A percentile compares a stretch with the other conserved stretches of the same genome.
These are phyloP conservation scores for Trifolium repens DNA, from an alignment of 306 rosid genomes.

Conservation along the genomic window DNA sequence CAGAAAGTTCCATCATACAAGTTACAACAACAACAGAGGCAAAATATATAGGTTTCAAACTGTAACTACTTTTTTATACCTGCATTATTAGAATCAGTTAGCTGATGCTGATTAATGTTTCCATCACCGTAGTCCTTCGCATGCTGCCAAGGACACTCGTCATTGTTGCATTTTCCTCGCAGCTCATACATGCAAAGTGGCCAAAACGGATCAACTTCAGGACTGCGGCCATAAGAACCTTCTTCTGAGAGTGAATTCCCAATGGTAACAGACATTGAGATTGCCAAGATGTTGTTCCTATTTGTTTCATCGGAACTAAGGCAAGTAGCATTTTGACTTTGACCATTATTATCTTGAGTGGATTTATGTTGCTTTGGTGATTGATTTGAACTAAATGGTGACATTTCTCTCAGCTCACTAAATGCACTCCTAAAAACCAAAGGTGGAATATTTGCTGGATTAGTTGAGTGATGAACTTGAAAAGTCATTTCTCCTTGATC, in stretches of 20 bases:
- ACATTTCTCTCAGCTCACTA: slow-evolving; percentile 58
- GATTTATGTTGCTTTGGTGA: slow-evolving; percentile 40
- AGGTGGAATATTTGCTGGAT: slow-evolving; percentile 41
- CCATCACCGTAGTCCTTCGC: slow-evolving; percentile 60
- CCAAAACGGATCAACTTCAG: slow-evolving; percentile 80
- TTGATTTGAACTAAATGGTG: slow-evolving; percentile 49
- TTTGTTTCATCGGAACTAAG: slow-evolving; percentile 45
- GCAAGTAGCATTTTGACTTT: slow-evolving; percentile 43
- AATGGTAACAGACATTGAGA: slow-evolving; percentile 45
- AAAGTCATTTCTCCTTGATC: slow-evolving; percentile 45
- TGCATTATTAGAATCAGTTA: slow-evolving; percentile 50
- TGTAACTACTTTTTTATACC: slow-evolving; percentile 58
- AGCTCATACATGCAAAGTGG: slow-evolving; percentile 97
- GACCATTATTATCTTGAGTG: slow-evolving; percentile 42
- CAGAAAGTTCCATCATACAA: slow-evolving; percentile 4
- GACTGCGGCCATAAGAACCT: slow-evolving; percentile 65
- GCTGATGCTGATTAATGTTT: slow-evolving; percentile 46
- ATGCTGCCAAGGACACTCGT: slow-evolving; percentile 98
- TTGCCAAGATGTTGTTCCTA: slow-evolving; percentile 44
- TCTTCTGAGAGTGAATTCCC: slow-evolving; percentile 54
- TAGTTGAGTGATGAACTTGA: slow-evolving; percentile 46
- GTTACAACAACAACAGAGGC: slow-evolving; percentile 32
- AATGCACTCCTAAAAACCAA: slow-evolving; percentile 72
- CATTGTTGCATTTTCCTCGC: slow-evolving; percentile 99
- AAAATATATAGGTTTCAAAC: slow-evolving; percentile 27